Conservation (phyloP, 2,329 filamentous ascomycete species). For the Fusarium caatingaense region DNA sequence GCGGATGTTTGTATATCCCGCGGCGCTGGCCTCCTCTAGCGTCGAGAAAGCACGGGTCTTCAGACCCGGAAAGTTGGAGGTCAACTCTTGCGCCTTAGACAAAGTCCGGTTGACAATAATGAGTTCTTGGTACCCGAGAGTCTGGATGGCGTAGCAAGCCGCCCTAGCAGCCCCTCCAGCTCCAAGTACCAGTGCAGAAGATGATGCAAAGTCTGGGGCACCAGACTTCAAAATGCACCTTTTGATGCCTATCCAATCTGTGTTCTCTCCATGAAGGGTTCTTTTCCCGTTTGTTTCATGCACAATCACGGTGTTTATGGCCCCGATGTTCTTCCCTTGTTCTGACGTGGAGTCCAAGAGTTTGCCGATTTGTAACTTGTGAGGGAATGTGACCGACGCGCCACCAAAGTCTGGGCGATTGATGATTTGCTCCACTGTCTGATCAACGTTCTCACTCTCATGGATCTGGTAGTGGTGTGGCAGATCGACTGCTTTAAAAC, state of each 20-base stretch:
- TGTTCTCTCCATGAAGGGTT: constrained; percentile 1
- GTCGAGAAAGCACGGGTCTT: not conserved
- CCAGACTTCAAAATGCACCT: not conserved
- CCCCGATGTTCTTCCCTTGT: not conserved
- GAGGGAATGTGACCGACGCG: constrained; percentile 11
- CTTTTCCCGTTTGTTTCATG: not conserved
- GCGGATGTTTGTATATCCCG: not conserved
- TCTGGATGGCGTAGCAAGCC: constrained; percentile 7
- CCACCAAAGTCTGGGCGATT: not conserved
- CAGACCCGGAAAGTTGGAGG: not conserved
- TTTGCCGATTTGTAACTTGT: constrained; percentile 14
- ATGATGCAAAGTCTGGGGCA: not conserved
- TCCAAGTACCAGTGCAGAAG: not conserved
- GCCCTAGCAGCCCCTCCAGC: constrained; percentile 12
- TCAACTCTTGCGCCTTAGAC: not conserved
- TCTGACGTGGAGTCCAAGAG: not conserved
- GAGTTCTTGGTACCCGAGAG: not conserved
- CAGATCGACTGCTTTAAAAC: not conserved
- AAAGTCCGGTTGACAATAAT: constrained; percentile 4
- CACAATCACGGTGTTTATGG: constrained; percentile 4
- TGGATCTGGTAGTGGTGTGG: constrained; percentile 14
- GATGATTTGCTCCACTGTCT: not conserved
- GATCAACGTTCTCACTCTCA: constrained; percentile 11
- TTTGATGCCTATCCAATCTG: constrained; percentile 13
- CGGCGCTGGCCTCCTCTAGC: rapidly evolving